These are phyloP conservation scores for Lizonia empirigonia DNA, from an alignment of 2,329 filamentous ascomycete species.

Conservation along the genomic window DNA sequence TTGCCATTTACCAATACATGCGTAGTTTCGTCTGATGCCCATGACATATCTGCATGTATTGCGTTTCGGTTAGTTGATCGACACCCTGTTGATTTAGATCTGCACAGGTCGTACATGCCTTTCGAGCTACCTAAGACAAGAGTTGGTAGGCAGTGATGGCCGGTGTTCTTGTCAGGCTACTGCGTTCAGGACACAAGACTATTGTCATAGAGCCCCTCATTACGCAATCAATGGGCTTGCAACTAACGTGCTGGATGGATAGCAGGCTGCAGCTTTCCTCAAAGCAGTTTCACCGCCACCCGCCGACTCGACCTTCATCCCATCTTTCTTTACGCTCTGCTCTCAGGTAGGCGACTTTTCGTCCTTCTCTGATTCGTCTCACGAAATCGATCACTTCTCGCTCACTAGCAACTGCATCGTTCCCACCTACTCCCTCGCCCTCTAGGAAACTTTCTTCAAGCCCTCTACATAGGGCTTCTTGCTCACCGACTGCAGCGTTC, in stretches of 20 bases:
- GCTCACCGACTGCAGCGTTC: conserved; percentile 76
- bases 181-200: too few species aligned
- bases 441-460: conserved; percentile 95
- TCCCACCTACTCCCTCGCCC: conserved; percentile 52
- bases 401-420: conserved; percentile 65
- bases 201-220: not conserved
- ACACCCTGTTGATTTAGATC: too few species aligned
- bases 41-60: too few species aligned
- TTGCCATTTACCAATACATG: too few species aligned
- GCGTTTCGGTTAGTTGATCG: too few species aligned
- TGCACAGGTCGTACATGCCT: too few species aligned
- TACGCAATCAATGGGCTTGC: not conserved
- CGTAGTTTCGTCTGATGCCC: too few species aligned
- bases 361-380: conserved; percentile 77
- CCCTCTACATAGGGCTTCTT: conserved; percentile 78
- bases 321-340: conserved; percentile 89
- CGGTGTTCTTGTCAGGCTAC: too few species aligned
- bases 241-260: not conserved
- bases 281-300: conserved; percentile 67
- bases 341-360: conserved; percentile 76
- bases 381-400: conserved; percentile 88
- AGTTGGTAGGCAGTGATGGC: too few species aligned
- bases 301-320: conserved; percentile 94
- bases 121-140: too few species aligned
- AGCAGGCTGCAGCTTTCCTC: not conserved